Percentiles rank a stretch among this genome's conserved stretches.
Conservation (phyloP, 345 rosid genomes). For the Cardamine chenopodiifolia region DNA sequence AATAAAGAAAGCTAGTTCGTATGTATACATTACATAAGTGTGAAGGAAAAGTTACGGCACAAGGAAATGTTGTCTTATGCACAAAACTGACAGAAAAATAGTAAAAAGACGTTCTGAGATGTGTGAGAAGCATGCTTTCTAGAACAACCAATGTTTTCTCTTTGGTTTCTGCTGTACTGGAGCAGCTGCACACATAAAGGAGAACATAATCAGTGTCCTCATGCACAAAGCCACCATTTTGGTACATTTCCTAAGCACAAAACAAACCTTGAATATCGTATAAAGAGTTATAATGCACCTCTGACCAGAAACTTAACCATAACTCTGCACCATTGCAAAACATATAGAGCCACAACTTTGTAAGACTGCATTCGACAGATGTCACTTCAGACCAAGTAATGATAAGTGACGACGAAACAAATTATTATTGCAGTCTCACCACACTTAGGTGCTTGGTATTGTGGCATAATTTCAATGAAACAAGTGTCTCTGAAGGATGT, state of each 20-base stretch:
- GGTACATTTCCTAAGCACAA: background rate
- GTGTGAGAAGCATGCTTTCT: constrained; percentile 34
- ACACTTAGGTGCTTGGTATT: constrained; percentile 60
- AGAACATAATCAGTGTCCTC: constrained; percentile 19
- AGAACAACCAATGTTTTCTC: constrained; percentile 96
- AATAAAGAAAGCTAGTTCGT: constrained; percentile 1
- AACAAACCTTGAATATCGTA: constrained; percentile 78
- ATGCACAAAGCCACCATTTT: constrained; percentile 16
- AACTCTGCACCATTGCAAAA: constrained; percentile 61
- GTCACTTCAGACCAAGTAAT: background rate
- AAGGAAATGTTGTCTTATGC: constrained; percentile 10
- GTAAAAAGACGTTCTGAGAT: background rate
- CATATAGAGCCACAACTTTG: constrained; percentile 9
- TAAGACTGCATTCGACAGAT: constrained; percentile 18
- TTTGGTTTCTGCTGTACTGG: constrained; percentile 68
- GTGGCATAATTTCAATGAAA: constrained; percentile 84
- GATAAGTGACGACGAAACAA: constrained; percentile 9
- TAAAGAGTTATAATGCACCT: constrained; percentile 96
- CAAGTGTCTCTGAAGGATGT: constrained; percentile 96
- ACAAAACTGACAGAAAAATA: constrained; percentile 21
- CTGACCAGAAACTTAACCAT: constrained; percentile 99
- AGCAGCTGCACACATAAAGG: constrained; percentile 54
- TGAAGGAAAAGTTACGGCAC: background rate
- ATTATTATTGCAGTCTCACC: constrained; percentile 49
- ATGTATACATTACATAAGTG: constrained; percentile 18